Evolutionary conservation across 139 green algal genomes (phyloP).

Genomic region (Tetradesmus obliquus): DNA sequence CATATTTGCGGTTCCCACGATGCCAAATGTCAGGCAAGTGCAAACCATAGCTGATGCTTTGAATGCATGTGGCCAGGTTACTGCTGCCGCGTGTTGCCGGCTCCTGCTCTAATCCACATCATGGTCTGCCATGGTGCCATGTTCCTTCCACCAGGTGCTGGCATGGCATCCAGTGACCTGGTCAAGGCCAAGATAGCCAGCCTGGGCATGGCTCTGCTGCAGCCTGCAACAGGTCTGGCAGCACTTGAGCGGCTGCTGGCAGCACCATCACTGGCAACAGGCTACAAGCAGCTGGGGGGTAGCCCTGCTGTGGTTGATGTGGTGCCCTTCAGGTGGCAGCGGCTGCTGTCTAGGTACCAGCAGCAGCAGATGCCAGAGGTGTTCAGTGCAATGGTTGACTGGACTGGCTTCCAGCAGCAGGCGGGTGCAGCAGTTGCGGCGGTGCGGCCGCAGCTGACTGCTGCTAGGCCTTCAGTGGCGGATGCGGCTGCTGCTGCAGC

Average conservation of each 20-base stretch:
- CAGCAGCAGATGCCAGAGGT: slow-evolving; percentile 39
- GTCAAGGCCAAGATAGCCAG: slow-evolving; percentile 63
- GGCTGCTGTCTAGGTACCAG: slow-evolving; percentile 57
- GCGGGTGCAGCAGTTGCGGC: neutral
- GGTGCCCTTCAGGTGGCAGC: slow-evolving; percentile 74
- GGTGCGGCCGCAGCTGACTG: neutral
- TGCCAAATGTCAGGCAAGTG: too few species aligned
- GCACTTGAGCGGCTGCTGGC: slow-evolving; percentile 52
- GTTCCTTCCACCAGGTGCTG: slow-evolving; percentile 48
- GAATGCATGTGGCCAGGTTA: too few species aligned
- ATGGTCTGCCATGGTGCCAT: too few species aligned
- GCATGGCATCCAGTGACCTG: slow-evolving; percentile 66
- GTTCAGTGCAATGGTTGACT: slow-evolving; percentile 33
- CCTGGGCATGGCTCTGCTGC: slow-evolving; percentile 74
- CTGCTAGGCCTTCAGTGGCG: neutral
- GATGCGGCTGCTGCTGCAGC: neutral
- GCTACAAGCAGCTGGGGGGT: neutral
- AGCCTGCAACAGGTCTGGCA: slow-evolving; percentile 63
- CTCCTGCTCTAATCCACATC: too few species aligned
- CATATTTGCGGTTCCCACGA: too few species aligned
- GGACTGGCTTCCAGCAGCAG: neutral
- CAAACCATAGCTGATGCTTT: too few species aligned
- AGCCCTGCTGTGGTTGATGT: slow-evolving; percentile 56
- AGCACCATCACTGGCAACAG: neutral
- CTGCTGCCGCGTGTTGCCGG: too few species aligned